Conservation (phyloP, 2,329 filamentous ascomycete genomes). For the Colletotrichum eremochloae region DNA sequence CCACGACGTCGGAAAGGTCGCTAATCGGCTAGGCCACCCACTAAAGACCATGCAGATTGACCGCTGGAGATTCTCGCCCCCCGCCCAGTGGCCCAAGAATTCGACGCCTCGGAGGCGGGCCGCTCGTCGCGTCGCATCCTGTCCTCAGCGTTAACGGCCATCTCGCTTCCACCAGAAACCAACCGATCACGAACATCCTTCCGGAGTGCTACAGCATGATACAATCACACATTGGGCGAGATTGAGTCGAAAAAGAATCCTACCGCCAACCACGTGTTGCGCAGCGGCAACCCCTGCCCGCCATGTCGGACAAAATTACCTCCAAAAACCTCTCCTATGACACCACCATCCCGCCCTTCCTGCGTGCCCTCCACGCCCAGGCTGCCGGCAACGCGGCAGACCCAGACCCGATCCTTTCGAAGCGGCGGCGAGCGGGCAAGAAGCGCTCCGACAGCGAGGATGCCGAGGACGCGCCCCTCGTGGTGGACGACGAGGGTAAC, state of each 20-base stretch:
- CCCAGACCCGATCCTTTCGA: slow-evolving; percentile 66
- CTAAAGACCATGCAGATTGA: slow-evolving; percentile 4
- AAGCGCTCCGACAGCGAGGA: slow-evolving; percentile 74
- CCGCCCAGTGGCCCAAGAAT: neutral
- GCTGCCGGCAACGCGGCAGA: slow-evolving; percentile 61
- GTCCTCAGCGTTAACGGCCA: neutral
- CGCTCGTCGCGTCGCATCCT: neutral
- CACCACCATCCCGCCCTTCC: slow-evolving; percentile 70
- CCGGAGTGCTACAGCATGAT: neutral
- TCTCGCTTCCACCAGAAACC: neutral
- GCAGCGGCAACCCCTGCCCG: slow-evolving; percentile 41
- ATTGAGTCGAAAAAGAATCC: neutral
- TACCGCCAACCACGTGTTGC: neutral
- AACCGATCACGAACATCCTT: neutral
- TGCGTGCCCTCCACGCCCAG: slow-evolving; percentile 68
- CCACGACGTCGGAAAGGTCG: slow-evolving; percentile 22
- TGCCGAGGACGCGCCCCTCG: slow-evolving; percentile 81
- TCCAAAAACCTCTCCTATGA: slow-evolving; percentile 79
- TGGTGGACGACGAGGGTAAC: slow-evolving; percentile 80
- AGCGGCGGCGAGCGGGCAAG: slow-evolving; percentile 63
- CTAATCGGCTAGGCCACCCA: slow-evolving; percentile 6
- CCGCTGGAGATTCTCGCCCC: neutral
- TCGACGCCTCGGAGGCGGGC: neutral
- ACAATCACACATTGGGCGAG: neutral
- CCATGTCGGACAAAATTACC: slow-evolving; percentile 73